phyloP scores from a whole-genome alignment of 805 yeast species.

The Yarrowia deformans region DNA sequence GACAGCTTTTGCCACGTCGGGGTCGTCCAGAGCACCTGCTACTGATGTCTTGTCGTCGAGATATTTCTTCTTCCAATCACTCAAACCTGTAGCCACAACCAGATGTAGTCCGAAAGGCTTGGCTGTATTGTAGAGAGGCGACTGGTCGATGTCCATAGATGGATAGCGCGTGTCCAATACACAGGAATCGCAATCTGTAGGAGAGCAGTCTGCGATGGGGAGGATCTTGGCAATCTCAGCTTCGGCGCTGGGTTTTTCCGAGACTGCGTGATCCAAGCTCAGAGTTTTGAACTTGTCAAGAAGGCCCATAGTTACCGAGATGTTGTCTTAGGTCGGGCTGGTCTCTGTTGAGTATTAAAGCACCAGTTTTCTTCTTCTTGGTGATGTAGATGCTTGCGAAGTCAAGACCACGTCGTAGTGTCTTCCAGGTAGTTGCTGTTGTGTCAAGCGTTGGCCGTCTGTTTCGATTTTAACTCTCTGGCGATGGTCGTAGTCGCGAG shows the following conservation, averaged over 20 bases:
- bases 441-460: not conserved
- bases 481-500: not conserved
- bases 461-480: not conserved
- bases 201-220: conserved; percentile 57
- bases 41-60: conserved; percentile 57
- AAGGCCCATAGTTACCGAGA: conserved; percentile 8
- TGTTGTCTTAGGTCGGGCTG: not conserved
- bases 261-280: not conserved
- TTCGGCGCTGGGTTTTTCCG: conserved; percentile 36
- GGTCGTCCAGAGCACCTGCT: conserved; percentile 53
- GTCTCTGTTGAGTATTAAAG: not conserved
- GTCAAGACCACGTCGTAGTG: too few species aligned
- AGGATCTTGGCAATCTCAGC: conserved; percentile 50
- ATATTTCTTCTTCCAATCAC: conserved; percentile 87
- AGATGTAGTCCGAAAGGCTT: conserved; percentile 74
- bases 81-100: conserved; percentile 80
- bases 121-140: conserved; percentile 73
- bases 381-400: too few species aligned
- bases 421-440: too few species aligned
- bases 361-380: too few species aligned
- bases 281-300: conserved; percentile 16
- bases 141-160: conserved; percentile 53
- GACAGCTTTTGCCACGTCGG: conserved; percentile 42
- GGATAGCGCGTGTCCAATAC: conserved; percentile 57
- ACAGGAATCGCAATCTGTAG: conserved; percentile 64